Evolutionary conservation across 306 rosid species (phyloP).

Genomic region (Gillenia trifoliata): DNA sequence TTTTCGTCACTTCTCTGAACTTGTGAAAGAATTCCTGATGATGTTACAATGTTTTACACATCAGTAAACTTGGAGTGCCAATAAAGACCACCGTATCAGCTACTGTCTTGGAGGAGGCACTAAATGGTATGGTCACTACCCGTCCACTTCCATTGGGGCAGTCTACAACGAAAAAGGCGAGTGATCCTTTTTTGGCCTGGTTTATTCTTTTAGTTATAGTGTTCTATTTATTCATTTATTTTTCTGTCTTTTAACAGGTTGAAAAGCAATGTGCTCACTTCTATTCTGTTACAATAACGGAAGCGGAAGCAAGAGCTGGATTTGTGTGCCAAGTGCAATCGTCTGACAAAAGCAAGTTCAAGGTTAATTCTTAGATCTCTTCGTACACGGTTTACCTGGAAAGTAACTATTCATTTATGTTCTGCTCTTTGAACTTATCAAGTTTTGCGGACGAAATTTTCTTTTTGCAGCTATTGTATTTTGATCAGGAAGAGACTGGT

Average conservation of each 20-base stretch:
- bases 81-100: constrained; percentile 97
- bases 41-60: constrained; percentile 4
- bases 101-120: constrained; percentile 91
- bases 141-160: constrained; percentile 74
- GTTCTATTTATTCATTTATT: not conserved
- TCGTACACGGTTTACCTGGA: not conserved
- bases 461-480: constrained; percentile 65
- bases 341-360: constrained; percentile 93
- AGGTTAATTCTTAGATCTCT: constrained; percentile 46
- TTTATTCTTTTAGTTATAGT: not conserved
- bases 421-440: not conserved
- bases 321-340: constrained; percentile 94
- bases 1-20: not conserved
- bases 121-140: constrained; percentile 58
- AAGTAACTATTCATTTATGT: not conserved
- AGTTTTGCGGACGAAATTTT: not conserved
- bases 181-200: constrained; percentile 5
- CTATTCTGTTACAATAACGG: constrained; percentile 73
- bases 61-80: constrained; percentile 98
- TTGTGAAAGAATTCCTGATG: not conserved
- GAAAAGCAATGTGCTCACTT: constrained; percentile 99
- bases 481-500: constrained; percentile 77
- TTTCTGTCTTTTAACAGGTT: constrained; percentile 51
- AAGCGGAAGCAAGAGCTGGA: constrained; percentile 81
- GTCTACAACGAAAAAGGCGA: constrained; percentile 64